Evolutionary conservation across 2,329 filamentous ascomycete species (phyloP), one percentile per base, ranked within the genome.

Genomic region (Capronia epimyces): DNA sequence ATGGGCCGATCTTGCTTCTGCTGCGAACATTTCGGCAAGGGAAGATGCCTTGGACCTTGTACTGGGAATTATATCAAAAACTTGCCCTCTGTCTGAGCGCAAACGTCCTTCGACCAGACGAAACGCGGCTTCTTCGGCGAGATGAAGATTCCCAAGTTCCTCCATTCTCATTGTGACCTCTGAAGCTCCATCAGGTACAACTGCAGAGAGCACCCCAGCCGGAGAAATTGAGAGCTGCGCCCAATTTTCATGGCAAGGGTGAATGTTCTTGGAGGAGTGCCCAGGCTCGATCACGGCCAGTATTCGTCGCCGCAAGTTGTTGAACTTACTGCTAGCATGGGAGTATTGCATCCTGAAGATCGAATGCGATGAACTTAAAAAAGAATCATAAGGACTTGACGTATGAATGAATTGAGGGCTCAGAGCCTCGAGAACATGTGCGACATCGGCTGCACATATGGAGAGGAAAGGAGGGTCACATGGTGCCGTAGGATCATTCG

Each of bases 381-480:
- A 56, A 1, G 53, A 46, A 8, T 58, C 53, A 40, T 49, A 58
- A 8, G 49, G 47, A 25, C 46, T 50, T 25, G 88, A 53, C 89
- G 90, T 32, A 67, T 95, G 57, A 84, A 89, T 32, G 86, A 87
- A 3, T 74, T 98, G 64, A 79, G 89, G 59, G 84, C 82, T 43
- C 87, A 95, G 73, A 3, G 50, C 53, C 36, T 62, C 59, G 15
- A 62, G 50, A 9, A 58, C 46, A 24, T 62, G 58, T 9, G 52
- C 49, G 8, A 60, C 45, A 27, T 62, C 59, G 21, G 58, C 53
- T 9, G 58, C 54, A 42, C 53, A 62, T 9, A 62, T 43, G 7
- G 50, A 52, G 24, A 52, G 22, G 16, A 21, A 53, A 6, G 44
- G 16, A 24, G 32, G 25, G 21, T 13, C n/a, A 25, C 15, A 13